Conservation (phyloP, 129 eudicot species). For the Chrysanthemum lavandulifolium region DNA sequence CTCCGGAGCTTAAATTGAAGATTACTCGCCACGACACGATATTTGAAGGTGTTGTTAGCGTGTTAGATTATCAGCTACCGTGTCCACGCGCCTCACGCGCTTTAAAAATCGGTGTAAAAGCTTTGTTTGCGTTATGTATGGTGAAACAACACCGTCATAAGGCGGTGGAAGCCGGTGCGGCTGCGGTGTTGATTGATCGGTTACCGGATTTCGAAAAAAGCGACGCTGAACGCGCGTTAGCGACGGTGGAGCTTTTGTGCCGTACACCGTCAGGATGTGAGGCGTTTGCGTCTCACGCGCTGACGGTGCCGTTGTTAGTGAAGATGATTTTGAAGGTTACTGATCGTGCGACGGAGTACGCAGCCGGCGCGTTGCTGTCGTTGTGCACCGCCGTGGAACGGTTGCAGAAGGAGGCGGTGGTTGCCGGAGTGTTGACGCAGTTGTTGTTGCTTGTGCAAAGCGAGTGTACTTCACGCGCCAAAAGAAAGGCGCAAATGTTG, state of each 20-base stretch:
- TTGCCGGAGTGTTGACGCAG: slow-evolving; percentile 90
- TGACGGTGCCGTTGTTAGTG: slow-evolving; percentile 74
- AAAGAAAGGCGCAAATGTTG: slow-evolving; percentile 88
- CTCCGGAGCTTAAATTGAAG: slow-evolving; percentile 62
- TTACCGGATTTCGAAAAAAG: slow-evolving; percentile 79
- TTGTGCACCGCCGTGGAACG: slow-evolving; percentile 68
- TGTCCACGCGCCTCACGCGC: slow-evolving; percentile 81
- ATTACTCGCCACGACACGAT: slow-evolving; percentile 54
- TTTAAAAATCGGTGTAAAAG: slow-evolving; percentile 72
- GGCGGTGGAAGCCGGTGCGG: slow-evolving; percentile 87
- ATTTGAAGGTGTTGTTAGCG: slow-evolving; percentile 62
- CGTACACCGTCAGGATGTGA: slow-evolving; percentile 71
- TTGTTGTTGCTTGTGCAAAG: slow-evolving; percentile 83
- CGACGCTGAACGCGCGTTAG: slow-evolving; percentile 91
- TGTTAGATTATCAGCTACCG: slow-evolving; percentile 53
- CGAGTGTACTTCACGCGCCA: slow-evolving; percentile 87
- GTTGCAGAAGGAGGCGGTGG: slow-evolving; percentile 73
- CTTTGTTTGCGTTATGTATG: slow-evolving; percentile 69
- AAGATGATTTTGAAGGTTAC: slow-evolving; percentile 69
- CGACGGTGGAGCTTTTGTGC: slow-evolving; percentile 83
- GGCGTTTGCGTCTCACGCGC: slow-evolving; percentile 82
- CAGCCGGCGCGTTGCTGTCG: slow-evolving; percentile 85
- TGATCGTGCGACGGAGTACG: slow-evolving; percentile 94
- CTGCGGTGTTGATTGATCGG: slow-evolving; percentile 64
- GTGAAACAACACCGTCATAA: slow-evolving; percentile 80